Evolutionary conservation across 1,284 basidiomycete species (phyloP).

Genomic region (Cryptococcus maquisensis): DNA sequence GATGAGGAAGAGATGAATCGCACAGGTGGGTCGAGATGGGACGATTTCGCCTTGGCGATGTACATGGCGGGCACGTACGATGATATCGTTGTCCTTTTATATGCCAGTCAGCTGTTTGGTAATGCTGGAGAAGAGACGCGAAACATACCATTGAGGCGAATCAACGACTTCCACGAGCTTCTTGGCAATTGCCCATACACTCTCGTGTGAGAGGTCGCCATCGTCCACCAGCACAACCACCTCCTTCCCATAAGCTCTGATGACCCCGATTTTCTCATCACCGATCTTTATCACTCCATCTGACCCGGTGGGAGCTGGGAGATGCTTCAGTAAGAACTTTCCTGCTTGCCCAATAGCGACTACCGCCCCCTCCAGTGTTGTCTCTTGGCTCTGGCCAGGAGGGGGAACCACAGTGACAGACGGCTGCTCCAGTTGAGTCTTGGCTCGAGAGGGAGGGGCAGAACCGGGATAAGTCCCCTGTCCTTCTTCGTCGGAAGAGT

Average conservation of each 20-base stretch:
- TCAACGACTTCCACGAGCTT: constrained; percentile 6
- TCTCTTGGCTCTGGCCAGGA: too few relatives aligned
- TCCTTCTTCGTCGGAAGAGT: constrained; percentile 46
- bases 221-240: constrained; percentile 12
- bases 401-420: neutral
- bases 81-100: constrained; percentile 33
- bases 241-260: neutral
- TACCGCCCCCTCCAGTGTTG: constrained; percentile 10
- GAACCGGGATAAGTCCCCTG: constrained; percentile 32
- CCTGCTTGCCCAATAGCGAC: constrained; percentile 37
- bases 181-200: constrained; percentile 6
- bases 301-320: constrained; percentile 1
- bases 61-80: constrained; percentile 42
- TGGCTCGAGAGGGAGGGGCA: constrained; percentile 7
- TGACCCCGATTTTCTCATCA: neutral
- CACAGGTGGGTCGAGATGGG: constrained; percentile 20
- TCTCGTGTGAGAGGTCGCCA: constrained; percentile 3
- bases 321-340: constrained; percentile 20
- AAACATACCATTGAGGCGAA: constrained; percentile 22
- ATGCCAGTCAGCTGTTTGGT: neutral
- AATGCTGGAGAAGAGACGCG: neutral
- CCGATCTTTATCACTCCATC: constrained; percentile 15
- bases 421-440: neutral
- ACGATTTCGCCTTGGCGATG: constrained; percentile 20
- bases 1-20: constrained; percentile 20